Base-by-base conservation (phyloP, 2,329 filamentous ascomycete genomes). In the Raffaelea albimanens region DNA sequence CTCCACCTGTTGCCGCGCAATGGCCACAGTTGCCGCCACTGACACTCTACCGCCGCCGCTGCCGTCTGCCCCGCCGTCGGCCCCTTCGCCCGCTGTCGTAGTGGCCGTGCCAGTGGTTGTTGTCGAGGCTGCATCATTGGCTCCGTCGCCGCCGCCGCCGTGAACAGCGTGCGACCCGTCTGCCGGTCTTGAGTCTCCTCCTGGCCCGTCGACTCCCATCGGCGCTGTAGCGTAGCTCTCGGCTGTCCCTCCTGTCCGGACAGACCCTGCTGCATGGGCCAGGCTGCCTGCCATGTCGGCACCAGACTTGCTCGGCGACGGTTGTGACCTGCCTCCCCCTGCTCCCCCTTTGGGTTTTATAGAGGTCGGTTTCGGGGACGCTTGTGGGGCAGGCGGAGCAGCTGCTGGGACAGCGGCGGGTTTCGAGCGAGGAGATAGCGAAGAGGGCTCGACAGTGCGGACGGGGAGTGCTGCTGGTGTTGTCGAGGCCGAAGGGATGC, bases 1-100 rank as follows among this genome's bases (percentile, higher is more conserved):
- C 54, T 78, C 75, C 4, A 77, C 75, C 48, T 78, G 75, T 48
- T 72, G 68, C 49, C 77, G 67, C 60, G 78, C 70, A 9, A 67
- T 66, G 44, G 74, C 67, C 19, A 78, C 70, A 20, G 68, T 72
- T 2, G 68, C 67, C 2, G 70, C 63, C 3, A 61, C 63, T 16
- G 63, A 60, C 43, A 63, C 67, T 9, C 59, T 59, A 50, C 64
- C 65, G 23, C 65, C 61, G 4, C 13, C 8, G 13, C 7, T 25
- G 20, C 29, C 20, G 25, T 31, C 40, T 5, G 45, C 29, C 36
- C 59, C n/a, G n/a, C n/a, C n/a, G n/a, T n/a, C 61, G 50, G 63
- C 70, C 29, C 65, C 63, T 29, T 64, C 68, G n/a, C 67, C 66
- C 1, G 63, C 70, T 9, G 68, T 69, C 0, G 64, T 63, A 52